phyloP scores from a whole-genome alignment of 306 rosid genomes.

The Ammopiptanthus mongolicus region DNA sequence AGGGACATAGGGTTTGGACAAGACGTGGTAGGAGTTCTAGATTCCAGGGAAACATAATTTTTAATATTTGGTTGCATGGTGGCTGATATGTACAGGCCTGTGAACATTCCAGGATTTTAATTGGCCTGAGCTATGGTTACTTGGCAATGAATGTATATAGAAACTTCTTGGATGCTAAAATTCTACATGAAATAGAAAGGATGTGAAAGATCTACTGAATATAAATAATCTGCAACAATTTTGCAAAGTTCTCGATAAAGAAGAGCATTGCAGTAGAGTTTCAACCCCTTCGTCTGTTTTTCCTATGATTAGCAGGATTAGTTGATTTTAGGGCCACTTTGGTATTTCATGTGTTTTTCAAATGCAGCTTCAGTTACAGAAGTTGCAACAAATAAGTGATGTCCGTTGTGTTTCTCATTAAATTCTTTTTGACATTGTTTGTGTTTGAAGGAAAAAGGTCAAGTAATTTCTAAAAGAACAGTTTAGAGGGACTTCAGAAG shows the following conservation, averaged over 20 bases:
- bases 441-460: not conserved
- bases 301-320: not conserved
- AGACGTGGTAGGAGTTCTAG: not conserved
- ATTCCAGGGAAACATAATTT: not conserved
- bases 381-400: not conserved
- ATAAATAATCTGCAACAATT: not conserved
- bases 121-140: not conserved
- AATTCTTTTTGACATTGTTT: not conserved
- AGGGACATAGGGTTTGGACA: too few species aligned
- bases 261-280: not conserved
- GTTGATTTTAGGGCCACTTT: not conserved
- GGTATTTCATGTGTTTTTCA: not conserved
- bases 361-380: not conserved
- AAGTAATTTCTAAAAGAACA: not conserved
- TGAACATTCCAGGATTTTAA: not conserved
- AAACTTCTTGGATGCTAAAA: not conserved
- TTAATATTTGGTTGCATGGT: not conserved
- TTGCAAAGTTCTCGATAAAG: not conserved
- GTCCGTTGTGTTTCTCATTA: not conserved
- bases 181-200: not conserved
- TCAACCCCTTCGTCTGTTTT: not conserved
- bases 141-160: not conserved
- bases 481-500: not conserved
- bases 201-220: constrained; percentile 4
- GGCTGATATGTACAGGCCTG: not conserved